phyloP scores from a whole-genome alignment of 2,329 filamentous ascomycete species.

The Cladosporium sp. region DNA sequence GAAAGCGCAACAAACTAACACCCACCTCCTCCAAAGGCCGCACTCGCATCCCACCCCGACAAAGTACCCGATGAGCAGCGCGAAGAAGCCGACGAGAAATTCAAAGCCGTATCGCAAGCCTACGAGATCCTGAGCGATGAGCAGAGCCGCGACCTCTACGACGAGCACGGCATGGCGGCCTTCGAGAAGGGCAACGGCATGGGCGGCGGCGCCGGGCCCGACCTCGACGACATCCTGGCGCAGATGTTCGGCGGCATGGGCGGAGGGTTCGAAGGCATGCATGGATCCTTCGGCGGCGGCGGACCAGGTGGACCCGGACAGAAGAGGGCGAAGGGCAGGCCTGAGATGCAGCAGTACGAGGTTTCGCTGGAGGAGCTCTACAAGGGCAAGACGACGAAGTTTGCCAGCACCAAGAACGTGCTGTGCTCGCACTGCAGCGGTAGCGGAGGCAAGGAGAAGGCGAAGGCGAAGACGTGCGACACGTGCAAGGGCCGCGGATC shows the following conservation, averaged over 20 bases:
- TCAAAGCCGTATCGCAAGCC: conserved; percentile 89
- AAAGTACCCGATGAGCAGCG: conserved; percentile 87
- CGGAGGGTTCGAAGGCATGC: conserved; percentile 51
- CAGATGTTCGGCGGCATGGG: conserved; percentile 73
- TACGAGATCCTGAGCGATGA: conserved; percentile 98
- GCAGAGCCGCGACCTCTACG: conserved; percentile 86
- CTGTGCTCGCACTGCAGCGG: conserved; percentile 86
- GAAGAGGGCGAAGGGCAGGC: conserved; percentile 57
- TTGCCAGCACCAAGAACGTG: conserved; percentile 91
- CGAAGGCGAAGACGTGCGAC: conserved; percentile 77
- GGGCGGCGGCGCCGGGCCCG: conserved; percentile 65
- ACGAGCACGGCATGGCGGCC: conserved; percentile 90
- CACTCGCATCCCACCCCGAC: conserved; percentile 86
- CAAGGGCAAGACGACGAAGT: conserved; percentile 97
- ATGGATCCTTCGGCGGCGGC: conserved; percentile 36
- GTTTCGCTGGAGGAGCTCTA: conserved; percentile 92
- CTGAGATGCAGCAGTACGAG: conserved; percentile 88
- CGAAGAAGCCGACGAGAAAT: conserved; percentile 80
- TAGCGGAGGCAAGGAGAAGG: conserved; percentile 84
- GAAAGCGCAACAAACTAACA: not conserved
- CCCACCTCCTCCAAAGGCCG: conserved; percentile 18
- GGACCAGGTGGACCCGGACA: conserved; percentile 33
- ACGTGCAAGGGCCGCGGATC: conserved; percentile 76
- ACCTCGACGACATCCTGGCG: conserved; percentile 86
- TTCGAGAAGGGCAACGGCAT: conserved; percentile 74